Evolutionary conservation across 352 stramenopile species (phyloP), one percentile per base, ranked within the genome.

Genomic region (Phytophthora nicotianae): DNA sequence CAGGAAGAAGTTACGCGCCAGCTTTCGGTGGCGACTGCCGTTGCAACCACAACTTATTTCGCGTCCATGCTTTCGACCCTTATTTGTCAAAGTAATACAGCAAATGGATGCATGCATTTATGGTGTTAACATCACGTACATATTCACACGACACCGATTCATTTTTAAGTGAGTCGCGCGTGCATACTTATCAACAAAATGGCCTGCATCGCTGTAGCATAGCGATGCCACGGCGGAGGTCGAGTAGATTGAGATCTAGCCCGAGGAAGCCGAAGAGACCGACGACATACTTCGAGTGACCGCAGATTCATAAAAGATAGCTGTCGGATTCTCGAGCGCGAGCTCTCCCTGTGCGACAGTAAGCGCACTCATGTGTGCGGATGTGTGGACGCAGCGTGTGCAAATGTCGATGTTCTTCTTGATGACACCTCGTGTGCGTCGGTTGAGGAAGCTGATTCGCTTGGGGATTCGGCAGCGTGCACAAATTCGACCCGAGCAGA

Each of bases 331-430:
- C 23, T 76, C 68, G 0, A 73, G 52, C 13, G 49, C 21, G 40
- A 81, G 47, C 24, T 81, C 73, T 6, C 49, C 63, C 13, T 68
- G 55, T 0, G 74, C 74, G 4, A 82, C 72, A 11, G 62, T 50
- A 10, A 77, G 13, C 0, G 62, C 73, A 47, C 58, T 79, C 56
- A 65, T 62, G 33, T 71, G 63, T 5, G 62, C 62, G 16, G 62
- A 52, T 9, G 62, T 65, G 52, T 77, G 64, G 19, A 76, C 67
- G 17, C 71, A 79, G 10, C 71, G 68, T 20, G 68, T 75, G 61
- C 72, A 80, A 16, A 74, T 56, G 52, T 75, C 65, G 2, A 77
- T 69, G 11, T 37, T 58, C 23, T 73, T 75, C 57, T 76, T 74
- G 23, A 79, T 63, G 16, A 77, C 64, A 14, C 62, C 59, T 1